A percentile compares a stretch with the other conserved stretches of the same genome.
These are phyloP conservation scores for Ogataea trehalophila DNA, from an alignment of 805 yeast species.

Conservation along the genomic window DNA sequence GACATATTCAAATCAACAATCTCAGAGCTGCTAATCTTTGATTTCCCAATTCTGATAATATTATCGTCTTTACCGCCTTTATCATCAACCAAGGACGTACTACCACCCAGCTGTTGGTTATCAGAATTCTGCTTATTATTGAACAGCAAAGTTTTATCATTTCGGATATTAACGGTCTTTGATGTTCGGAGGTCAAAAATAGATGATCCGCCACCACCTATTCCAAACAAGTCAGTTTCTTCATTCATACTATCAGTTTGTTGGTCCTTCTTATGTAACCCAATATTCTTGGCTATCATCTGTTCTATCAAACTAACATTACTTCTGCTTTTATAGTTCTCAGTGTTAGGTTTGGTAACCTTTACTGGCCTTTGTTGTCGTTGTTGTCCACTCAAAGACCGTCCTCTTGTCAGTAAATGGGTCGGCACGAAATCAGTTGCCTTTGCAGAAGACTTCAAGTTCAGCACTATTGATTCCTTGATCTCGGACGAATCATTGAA, in stretches of 20 bases:
- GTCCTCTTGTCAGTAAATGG: constrained; percentile 3
- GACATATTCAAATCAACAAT: constrained; percentile 33
- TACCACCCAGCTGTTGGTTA: too few species aligned
- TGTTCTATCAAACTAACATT: not conserved
- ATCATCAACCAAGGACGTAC: not conserved
- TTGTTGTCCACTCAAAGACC: not conserved
- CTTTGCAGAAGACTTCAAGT: constrained; percentile 6
- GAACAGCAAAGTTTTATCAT: constrained; percentile 1
- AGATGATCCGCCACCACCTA: not conserved
- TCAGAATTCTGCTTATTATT: too few species aligned
- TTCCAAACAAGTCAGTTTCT: not conserved
- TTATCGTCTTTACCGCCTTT: not conserved
- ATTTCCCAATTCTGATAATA: not conserved
- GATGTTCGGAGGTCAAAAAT: not conserved
- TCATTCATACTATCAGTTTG: not conserved
- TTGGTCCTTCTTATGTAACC: constrained; percentile 3
- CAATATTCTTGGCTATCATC: constrained; percentile 2
- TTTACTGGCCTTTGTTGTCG: not conserved
- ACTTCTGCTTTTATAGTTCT: not conserved
- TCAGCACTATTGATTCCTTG: constrained; percentile 2
- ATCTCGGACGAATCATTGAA: constrained; percentile 19
- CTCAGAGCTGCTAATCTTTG: constrained; percentile 9
- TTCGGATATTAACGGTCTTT: not conserved
- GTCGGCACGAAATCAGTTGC: constrained; percentile 19
- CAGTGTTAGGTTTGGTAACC: not conserved